Percentiles rank a stretch among this genome's conserved stretches.
Evolutionary conservation across 2,329 filamentous ascomycete genomes (phyloP).

Genomic region (Aureobasidium leucospermi): DNA sequence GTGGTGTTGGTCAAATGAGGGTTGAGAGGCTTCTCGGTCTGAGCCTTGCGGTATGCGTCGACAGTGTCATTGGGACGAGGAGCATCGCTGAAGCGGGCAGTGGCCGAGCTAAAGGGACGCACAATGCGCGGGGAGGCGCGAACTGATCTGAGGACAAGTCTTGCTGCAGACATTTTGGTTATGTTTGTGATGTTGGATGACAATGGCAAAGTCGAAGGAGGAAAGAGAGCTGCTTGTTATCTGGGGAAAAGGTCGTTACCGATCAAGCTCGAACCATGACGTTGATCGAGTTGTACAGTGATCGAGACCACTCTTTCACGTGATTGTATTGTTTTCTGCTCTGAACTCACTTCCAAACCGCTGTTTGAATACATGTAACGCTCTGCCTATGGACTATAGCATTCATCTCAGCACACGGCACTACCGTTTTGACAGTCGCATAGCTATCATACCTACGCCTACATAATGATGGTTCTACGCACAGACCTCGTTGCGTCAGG

Average conservation of each 20-base stretch:
- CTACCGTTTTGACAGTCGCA: no score
- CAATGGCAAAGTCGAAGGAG: neutral
- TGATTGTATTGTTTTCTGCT: no score
- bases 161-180: constrained; percentile 38
- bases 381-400: no score
- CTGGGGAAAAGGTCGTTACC: neutral
- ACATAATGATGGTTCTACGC: no score
- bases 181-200: neutral
- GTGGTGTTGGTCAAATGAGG: constrained; percentile 58
- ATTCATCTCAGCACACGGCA: no score
- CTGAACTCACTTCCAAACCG: no score
- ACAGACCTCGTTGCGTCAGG: no score
- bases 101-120: constrained; percentile 32
- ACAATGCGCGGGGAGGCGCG: constrained; percentile 33
- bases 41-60: constrained; percentile 47
- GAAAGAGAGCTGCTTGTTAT: neutral
- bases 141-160: constrained; percentile 38
- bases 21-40: constrained; percentile 52
- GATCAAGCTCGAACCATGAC: neutral
- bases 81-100: constrained; percentile 30
- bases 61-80: constrained; percentile 47
- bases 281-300: no score
- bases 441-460: no score
- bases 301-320: no score
- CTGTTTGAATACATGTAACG: no score